Evolutionary conservation across 2,329 filamentous ascomycete species (phyloP), one percentile per base, ranked within the genome.

Genomic region (Beauveria australis): DNA sequence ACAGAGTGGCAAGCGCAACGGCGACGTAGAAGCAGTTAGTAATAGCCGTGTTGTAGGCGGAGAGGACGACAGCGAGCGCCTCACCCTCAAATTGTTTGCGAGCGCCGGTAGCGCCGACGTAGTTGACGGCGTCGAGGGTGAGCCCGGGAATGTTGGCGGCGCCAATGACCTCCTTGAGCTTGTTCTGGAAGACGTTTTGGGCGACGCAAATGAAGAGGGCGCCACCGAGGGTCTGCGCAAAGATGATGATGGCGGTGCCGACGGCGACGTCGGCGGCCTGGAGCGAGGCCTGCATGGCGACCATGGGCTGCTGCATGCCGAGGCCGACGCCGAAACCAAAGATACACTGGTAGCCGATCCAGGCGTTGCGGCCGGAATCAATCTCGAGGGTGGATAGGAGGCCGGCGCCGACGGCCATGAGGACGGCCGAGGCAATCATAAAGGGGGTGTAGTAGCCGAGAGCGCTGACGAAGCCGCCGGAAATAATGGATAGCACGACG

Each of bases 121-220:
- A 63, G 1, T 76, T 63, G 2, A 79, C 68, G 4, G 64, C 51
- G 1, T 62, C 4, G 1, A 74, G 70, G 30, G 76, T 67, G 1
- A 79, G 56, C 0, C 56, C 65, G 0, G 76, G 77, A 2, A 75
- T 69, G 53, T 69, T 65, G n/a, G 67, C 66, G 3, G 64, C 66
- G 6, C 81, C 61, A 46, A 76, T 71, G 12, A 69, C 63, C 22
- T 77, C 58, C 8, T 76, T 65, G 1, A 84, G 72, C 41, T 74
- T 67, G 63, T 79, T 79, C 54, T 74, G 75, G 62, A 84, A 81
- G 18, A 84, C 74, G 59, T 76, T 78, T 63, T 84, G 76, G 1
- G 72, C 81, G 26, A 81, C 74, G 3, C 76, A 76, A 30, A 85
- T 75, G 62, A 83, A 83, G 1, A 84, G 67, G 6, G 76, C 71